Base-by-base conservation (phyloP, 106 monocot genomes). In the Dendrobium nobile region DNA sequence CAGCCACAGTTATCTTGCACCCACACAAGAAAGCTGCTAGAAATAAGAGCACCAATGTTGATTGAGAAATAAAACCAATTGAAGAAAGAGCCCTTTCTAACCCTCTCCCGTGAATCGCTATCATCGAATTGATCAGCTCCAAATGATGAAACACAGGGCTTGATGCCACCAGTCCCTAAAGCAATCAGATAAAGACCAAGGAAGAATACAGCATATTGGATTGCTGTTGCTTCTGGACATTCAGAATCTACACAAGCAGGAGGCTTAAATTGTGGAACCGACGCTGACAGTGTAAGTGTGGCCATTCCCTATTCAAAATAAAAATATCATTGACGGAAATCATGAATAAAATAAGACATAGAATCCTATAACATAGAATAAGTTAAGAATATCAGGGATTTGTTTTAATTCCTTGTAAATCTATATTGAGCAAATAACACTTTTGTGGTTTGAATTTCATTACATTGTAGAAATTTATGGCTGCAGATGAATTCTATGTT, bases 71-170 rank as follows among this genome's bases (percentile, higher is more conserved):
- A 98, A 70, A 92, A 94, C 97, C 97, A 98, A 72, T 98, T 98
- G 77, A 98, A 98, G 77, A 94, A 98, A 48, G 97, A 94, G 0
- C 92, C 92, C 79, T 98, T 98, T 65, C 82, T 92, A 9, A 79
- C 67, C 81, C 92, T 88, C 83, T 96, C 96, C 51, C 19, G 44
- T 61, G 86, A 75, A 82, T 96, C 94, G 7, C 86, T 92, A 47
- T 97, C 92, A 78, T 97, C 96, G 81, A 97, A 97, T 77, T 94
- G 96, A 76, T 97, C 96, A 27, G 96, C 96, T 37, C 96, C 96
- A 64, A 97, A 97, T 24, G 94, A 93, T 72, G 92, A 90, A 9
- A 97, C 97, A 76, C 97, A 97, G 6, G 97, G 97, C 67, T 97
- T 97, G 73, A 97, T 97, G 55, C 94, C 97, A 80, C 97, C 97